phyloP scores from a whole-genome alignment of 2,329 filamentous ascomycete genomes.

The Diplocarpon mali region DNA sequence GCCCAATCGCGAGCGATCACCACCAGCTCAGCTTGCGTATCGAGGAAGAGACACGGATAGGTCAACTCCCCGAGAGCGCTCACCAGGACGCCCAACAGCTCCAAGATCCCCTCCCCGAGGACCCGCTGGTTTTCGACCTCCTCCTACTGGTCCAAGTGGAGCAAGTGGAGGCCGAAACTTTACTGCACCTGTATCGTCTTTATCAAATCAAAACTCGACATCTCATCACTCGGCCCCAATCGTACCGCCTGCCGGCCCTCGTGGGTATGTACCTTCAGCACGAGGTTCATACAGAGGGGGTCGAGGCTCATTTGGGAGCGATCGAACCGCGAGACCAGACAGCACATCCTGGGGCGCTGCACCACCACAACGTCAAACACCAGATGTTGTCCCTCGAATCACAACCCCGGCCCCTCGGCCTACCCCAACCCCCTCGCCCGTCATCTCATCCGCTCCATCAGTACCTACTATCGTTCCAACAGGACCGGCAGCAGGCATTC shows the following conservation, averaged over 20 bases:
- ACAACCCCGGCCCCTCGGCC: slow-evolving; percentile 11
- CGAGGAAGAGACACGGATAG: slow-evolving; percentile 23
- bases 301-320: slow-evolving; percentile 23
- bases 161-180: slow-evolving; percentile 22
- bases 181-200: slow-evolving; percentile 16
- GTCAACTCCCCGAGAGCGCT: slow-evolving; percentile 25
- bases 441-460: slow-evolving; percentile 13
- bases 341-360: slow-evolving; percentile 22
- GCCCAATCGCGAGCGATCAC: slow-evolving; percentile 20
- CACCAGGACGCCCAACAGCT: slow-evolving; percentile 17
- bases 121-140: slow-evolving; percentile 24
- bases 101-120: slow-evolving; percentile 26
- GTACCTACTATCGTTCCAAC: slow-evolving; percentile 19
- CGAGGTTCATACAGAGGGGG: slow-evolving; percentile 22
- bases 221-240: slow-evolving; percentile 7
- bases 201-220: not conserved
- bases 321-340: slow-evolving; percentile 22
- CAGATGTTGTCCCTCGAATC: slow-evolving; percentile 13
- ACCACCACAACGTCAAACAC: slow-evolving; percentile 15
- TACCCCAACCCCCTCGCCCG: slow-evolving; percentile 21
- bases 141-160: slow-evolving; percentile 26
- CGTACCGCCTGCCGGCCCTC: slow-evolving; percentile 27
- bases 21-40: slow-evolving; percentile 13
- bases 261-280: slow-evolving; percentile 23
- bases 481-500: slow-evolving; percentile 22